Conservation (phyloP, 805 yeast species). For the Diddensiella caesifluorescens region DNA sequence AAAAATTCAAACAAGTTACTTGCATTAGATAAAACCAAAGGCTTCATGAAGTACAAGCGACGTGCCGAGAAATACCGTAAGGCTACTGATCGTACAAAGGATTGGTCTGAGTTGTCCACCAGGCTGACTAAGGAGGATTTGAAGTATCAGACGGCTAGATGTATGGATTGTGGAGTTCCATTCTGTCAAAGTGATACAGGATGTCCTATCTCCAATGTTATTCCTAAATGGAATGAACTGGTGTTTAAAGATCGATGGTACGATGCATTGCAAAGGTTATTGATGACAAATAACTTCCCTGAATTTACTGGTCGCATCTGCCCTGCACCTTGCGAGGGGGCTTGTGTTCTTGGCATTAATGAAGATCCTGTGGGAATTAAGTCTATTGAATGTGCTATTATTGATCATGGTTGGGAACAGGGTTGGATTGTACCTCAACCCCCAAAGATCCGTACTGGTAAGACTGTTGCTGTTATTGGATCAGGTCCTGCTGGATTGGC, state of each 20-base stretch:
- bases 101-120: slow-evolving; percentile 87
- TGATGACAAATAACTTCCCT: slow-evolving; percentile 97
- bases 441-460: slow-evolving; percentile 78
- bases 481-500: slow-evolving; percentile 98
- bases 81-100: slow-evolving; percentile 68
- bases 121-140: slow-evolving; percentile 83
- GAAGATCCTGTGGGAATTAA: slow-evolving; percentile 96
- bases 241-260: slow-evolving; percentile 93
- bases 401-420: slow-evolving; percentile 91
- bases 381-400: slow-evolving; percentile 91
- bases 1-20: slow-evolving; percentile 54
- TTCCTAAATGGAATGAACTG: slow-evolving; percentile 97
- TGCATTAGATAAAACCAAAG: slow-evolving; percentile 72
- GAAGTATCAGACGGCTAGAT: slow-evolving; percentile 88
- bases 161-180: slow-evolving; percentile 99
- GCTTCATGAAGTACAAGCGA: slow-evolving; percentile 90
- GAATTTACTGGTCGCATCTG: slow-evolving; percentile 97
- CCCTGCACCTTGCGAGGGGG: slow-evolving; percentile 99
- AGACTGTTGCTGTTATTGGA: slow-evolving; percentile 79
- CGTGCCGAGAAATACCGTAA: slow-evolving; percentile 82
- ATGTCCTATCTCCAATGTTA: slow-evolving; percentile 93
- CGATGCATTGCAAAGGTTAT: slow-evolving; percentile 82
- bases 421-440: slow-evolving; percentile 92
- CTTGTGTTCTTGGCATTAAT: slow-evolving; percentile 87
- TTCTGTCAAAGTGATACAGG: slow-evolving; percentile 98